A percentile compares a stretch with the other conserved stretches of the same genome.
These are phyloP conservation scores for Neurospora africana DNA, from an alignment of 495 filamentous ascomycete genomes.

Conservation along the genomic window DNA sequence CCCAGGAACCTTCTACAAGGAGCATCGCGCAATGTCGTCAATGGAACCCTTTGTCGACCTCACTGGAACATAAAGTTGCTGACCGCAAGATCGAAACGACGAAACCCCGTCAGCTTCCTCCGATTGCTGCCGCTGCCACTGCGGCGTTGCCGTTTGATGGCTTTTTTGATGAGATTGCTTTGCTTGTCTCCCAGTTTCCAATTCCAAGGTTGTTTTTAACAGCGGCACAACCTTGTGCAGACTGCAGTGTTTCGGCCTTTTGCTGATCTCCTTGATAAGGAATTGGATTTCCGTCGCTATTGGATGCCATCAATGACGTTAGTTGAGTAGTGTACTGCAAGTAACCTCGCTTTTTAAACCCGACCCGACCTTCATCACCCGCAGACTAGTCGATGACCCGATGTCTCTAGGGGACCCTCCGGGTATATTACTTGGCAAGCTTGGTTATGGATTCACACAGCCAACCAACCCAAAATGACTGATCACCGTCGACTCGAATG, in stretches of 20 bases:
- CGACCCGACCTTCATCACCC: background rate
- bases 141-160: background rate
- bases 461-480: background rate
- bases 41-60: background rate
- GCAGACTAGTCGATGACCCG: background rate
- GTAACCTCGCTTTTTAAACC: background rate
- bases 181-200: background rate
- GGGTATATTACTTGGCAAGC: background rate
- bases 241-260: background rate
- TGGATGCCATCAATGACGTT: background rate
- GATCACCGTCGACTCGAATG: background rate
- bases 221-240: background rate
- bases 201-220: background rate
- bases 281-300: background rate
- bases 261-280: background rate
- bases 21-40: background rate
- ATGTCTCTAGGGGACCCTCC: background rate
- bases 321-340: background rate
- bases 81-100: background rate
- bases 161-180: background rate
- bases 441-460: background rate
- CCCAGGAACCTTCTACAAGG: background rate
- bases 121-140: background rate
- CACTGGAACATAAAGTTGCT: background rate
- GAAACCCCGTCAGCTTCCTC: background rate